Evolutionary conservation across 1,284 basidiomycete species (phyloP), one percentile per base, ranked within the genome.

Genomic region (Retiboletus flavoniger): DNA sequence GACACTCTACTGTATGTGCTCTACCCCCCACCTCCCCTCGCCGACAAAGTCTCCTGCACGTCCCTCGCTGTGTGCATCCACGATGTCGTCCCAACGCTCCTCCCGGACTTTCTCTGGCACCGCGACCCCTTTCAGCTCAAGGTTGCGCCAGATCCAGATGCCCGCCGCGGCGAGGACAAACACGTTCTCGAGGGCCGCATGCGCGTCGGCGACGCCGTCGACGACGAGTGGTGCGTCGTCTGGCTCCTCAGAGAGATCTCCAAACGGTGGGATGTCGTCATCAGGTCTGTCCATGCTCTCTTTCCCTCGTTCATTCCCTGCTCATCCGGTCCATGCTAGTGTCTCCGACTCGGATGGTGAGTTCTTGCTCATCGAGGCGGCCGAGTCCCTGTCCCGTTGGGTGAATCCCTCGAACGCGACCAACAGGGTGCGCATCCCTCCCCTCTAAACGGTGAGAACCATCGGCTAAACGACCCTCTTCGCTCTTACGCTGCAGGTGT

Each of bases 291-390:
- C 58, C 50, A 26, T 45, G 45, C 29, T 45, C 50, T 3, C 45
- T 61, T 47, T 38, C 45, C 26, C 17, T 41, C 47, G 29, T 39
- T 50, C 46, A 39, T 31, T 21, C 42, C 31, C 13, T 38, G 16
- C 55, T 59, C 44, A 63, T 35, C 51, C 28, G 35, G 50, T 39
- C 39, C 32, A 21, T 14, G 2, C 13, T 11, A 92, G 93, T 60
- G 80, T 89, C 2, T 85, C 83, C 57, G 96, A 98, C 73, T 87
- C 90, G 4, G 96, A 99, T 70, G 97, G 97, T 29, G 93, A 99
- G 65, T 98, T 99, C 66, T 73, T 99, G 39, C 80, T 99, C 56
- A 98, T 99, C 59, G 96, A 99, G 74, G 96, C 93, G 3, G 97
- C 97, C 10, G 90, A 98, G 52, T 80, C 78, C 46, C 76, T 99